Evolutionary conservation across 495 filamentous ascomycete genomes (phyloP).

Genomic region (Staphylotrichum longicolle): DNA sequence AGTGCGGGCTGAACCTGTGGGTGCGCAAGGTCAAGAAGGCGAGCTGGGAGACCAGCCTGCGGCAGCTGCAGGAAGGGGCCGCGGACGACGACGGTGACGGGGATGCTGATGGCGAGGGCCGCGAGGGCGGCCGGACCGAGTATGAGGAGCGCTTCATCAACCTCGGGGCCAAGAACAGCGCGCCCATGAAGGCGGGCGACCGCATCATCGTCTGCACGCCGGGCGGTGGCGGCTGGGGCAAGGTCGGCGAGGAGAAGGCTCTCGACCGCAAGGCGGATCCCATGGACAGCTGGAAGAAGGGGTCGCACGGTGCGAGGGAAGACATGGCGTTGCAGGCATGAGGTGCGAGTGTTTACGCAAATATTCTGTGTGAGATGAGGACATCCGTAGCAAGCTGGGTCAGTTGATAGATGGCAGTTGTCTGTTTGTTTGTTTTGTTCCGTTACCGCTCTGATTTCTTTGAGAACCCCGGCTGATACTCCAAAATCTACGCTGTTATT

Average conservation of each 20-base stretch:
- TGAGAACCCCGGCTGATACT: too few relatives aligned
- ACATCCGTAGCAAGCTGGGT: too few relatives aligned
- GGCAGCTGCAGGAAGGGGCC: constrained; percentile 31
- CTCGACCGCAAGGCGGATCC: constrained; percentile 48
- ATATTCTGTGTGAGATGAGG: too few relatives aligned
- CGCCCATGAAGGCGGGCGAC: constrained; percentile 80
- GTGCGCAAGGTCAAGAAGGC: constrained; percentile 61
- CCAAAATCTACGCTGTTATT: too few relatives aligned
- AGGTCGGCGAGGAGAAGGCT: constrained; percentile 53
- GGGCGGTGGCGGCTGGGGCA: constrained; percentile 73
- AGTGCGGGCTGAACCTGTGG: constrained; percentile 85
- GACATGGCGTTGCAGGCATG: constrained; percentile 50
- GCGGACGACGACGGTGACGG: constrained; percentile 33
- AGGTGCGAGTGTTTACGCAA: too few relatives aligned
- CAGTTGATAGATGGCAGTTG: too few relatives aligned
- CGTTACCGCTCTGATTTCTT: too few relatives aligned
- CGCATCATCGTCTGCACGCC: constrained; percentile 74
- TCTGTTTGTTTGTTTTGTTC: too few relatives aligned
- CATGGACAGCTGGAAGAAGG: constrained; percentile 58
- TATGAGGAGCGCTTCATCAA: constrained; percentile 71
- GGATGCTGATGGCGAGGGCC: constrained; percentile 30
- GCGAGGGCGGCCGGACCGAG: constrained; percentile 39
- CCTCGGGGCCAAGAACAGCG: constrained; percentile 91
- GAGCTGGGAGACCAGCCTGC: constrained; percentile 45
- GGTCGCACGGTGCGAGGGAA: constrained; percentile 56